A percentile compares a stretch with the other conserved stretches of the same genome.
These are phyloP conservation scores for Asclepias syriaca DNA, from an alignment of 257 asterid species.

Conservation along the genomic window DNA sequence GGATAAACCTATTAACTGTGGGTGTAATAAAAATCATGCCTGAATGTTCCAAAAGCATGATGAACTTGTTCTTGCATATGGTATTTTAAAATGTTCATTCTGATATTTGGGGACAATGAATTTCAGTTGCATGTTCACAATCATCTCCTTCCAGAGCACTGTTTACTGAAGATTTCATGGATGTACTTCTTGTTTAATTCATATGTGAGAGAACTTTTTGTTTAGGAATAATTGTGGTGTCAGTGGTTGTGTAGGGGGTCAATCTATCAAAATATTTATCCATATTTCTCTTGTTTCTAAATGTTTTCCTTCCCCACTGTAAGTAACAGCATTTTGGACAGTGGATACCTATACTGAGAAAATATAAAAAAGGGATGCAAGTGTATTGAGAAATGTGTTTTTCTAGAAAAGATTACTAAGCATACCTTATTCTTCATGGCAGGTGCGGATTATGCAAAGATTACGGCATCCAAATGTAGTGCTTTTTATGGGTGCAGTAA, in stretches of 20 bases:
- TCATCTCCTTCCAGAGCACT: neutral
- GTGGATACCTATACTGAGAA: neutral
- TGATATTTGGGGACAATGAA: neutral
- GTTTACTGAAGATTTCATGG: neutral
- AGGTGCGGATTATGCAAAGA: conserved; percentile 98
- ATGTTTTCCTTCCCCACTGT: neutral
- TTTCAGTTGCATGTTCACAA: neutral
- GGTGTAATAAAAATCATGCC: neutral
- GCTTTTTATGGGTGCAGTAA: conserved; percentile 98
- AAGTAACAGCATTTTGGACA: neutral
- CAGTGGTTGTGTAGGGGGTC: neutral
- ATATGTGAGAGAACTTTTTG: neutral
- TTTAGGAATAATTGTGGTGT: neutral
- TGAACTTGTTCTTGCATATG: neutral
- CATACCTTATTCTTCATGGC: conserved; percentile 23
- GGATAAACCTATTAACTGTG: neutral
- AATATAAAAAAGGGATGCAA: neutral
- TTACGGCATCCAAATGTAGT: conserved; percentile 97
- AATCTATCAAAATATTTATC: neutral
- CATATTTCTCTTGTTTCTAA: neutral
- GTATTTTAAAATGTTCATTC: neutral
- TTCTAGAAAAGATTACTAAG: conserved; percentile 14
- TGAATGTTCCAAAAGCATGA: neutral
- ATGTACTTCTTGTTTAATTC: neutral
- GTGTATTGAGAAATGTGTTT: neutral